phyloP scores from a whole-genome alignment of 1,284 basidiomycete genomes.

The Moesziomyces aphidis region DNA sequence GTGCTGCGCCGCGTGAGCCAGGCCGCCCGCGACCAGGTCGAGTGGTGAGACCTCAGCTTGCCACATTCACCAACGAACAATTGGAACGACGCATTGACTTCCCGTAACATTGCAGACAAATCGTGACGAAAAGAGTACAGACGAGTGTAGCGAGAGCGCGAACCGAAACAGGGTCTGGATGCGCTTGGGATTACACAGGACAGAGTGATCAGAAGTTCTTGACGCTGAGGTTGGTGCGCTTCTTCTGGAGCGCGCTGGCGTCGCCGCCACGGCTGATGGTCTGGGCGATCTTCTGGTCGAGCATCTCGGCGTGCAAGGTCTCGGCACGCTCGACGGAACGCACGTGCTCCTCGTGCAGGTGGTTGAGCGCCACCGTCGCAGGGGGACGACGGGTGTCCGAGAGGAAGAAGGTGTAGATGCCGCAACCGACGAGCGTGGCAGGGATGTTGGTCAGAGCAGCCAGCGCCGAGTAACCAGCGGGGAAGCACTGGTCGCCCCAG shows the following conservation, averaged over 20 bases:
- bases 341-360: slow-evolving; percentile 47
- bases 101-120: slow-evolving; percentile 6
- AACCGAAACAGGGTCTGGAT: background rate
- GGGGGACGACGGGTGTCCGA: slow-evolving; percentile 53
- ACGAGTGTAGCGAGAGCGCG: background rate
- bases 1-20: slow-evolving; percentile 32
- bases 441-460: slow-evolving; percentile 59
- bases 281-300: slow-evolving; percentile 51
- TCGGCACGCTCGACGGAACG: slow-evolving; percentile 32
- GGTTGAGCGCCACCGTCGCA: slow-evolving; percentile 35
- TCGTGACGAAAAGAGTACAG: background rate
- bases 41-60: slow-evolving; percentile 31
- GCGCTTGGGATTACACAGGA: background rate
- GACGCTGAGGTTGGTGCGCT: slow-evolving; percentile 43
- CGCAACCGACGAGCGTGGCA: slow-evolving; percentile 47
- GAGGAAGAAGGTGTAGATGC: slow-evolving; percentile 61
- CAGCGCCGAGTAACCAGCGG: slow-evolving; percentile 48
- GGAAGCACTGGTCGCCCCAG: slow-evolving; percentile 56
- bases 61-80: background rate
- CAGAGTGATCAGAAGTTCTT: slow-evolving; percentile 36
- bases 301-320: slow-evolving; percentile 49
- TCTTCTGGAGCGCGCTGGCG: slow-evolving; percentile 39
- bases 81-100: slow-evolving; percentile 1
- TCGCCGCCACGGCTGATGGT: slow-evolving; percentile 52
- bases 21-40: slow-evolving; percentile 22